Base-by-base conservation (phyloP, 129 eudicot species). In the Lactuca sativa region DNA sequence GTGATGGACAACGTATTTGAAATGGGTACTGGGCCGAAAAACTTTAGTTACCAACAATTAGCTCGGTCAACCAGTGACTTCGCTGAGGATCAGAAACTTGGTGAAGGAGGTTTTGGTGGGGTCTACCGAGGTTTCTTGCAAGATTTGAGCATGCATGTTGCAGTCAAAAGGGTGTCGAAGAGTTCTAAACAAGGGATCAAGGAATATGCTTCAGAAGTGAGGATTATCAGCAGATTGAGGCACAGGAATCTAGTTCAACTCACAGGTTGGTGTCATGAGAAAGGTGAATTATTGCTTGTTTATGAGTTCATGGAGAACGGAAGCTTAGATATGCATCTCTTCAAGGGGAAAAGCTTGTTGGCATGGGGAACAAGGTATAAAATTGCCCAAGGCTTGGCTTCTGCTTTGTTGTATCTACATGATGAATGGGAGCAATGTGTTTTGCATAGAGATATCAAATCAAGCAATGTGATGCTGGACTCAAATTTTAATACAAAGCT, bases 401-500 rank as follows among this genome's bases (percentile, higher is more conserved):
- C 78, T 2, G 80, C 74, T 9, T 65, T 81, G 72, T 61, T 73
- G 2, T 77, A 77, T 73, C 74, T 82, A 16, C 88, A 79, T 58
- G 80, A 83, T 51, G 78, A 49, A 43, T 78, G 83, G 83, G 78
- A 78, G 53, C 71, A 74, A 52, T 82, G 83, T 32, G 74, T 82
- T 13, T 59, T 79, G 30, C 83, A 79, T 37, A 66, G 83, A 51
- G 83, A 77, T 32, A 77, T 78, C 21, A 84, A 84, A 55, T 80
- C 81, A 0, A 84, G 89, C 52, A 84, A 84, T 40, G 74, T 82
- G 7, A 82, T 82, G 86, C 40, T 82, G 54, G 86, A 82, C 15
- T 68, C 82, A 4, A 73, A 58, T 65, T 84, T 77, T 52, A 77
- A 73, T 15, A 56, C 81, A 1, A 80, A 84, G 41, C 75, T 84